These are phyloP conservation scores for Citrus inodora DNA, from an alignment of 345 rosid species.

Conservation along the genomic window DNA sequence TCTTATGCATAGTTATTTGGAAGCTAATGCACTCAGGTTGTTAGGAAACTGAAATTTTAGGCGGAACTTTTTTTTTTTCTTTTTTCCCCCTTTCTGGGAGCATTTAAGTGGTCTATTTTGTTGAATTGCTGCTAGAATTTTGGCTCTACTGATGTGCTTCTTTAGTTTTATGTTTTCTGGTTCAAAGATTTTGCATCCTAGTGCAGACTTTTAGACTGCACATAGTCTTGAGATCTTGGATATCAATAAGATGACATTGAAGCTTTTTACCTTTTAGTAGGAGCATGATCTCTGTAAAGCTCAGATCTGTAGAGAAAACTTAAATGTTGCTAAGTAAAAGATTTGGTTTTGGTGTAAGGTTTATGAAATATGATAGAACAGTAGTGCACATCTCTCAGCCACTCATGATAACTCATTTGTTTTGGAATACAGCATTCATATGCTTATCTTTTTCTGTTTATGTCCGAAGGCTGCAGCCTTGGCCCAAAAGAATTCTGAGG, in stretches of 20 bases:
- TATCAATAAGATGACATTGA: neutral
- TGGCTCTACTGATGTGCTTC: neutral
- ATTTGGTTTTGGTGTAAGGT: slow-evolving; percentile 1
- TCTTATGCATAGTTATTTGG: neutral
- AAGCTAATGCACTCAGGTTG: neutral
- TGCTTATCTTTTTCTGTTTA: slow-evolving; percentile 6
- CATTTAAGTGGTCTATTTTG: neutral
- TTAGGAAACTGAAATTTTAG: neutral
- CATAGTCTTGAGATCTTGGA: neutral
- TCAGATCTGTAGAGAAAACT: neutral
- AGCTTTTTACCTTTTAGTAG: neutral
- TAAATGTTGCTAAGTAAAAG: neutral
- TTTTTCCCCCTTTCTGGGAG: neutral
- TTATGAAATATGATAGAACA: neutral
- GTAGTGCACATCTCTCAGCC: neutral
- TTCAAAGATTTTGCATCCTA: neutral
- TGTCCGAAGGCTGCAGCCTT: slow-evolving; percentile 76
- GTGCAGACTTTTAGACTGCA: neutral
- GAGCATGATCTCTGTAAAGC: neutral
- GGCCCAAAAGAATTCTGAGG: slow-evolving; percentile 94
- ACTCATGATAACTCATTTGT: neutral
- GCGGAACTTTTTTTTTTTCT: neutral
- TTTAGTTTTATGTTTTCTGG: neutral
- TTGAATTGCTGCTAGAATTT: neutral
- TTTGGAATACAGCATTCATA: neutral